Base-by-base conservation (phyloP, 2,329 filamentous ascomycete species). In the Fusarium haematococcum region DNA sequence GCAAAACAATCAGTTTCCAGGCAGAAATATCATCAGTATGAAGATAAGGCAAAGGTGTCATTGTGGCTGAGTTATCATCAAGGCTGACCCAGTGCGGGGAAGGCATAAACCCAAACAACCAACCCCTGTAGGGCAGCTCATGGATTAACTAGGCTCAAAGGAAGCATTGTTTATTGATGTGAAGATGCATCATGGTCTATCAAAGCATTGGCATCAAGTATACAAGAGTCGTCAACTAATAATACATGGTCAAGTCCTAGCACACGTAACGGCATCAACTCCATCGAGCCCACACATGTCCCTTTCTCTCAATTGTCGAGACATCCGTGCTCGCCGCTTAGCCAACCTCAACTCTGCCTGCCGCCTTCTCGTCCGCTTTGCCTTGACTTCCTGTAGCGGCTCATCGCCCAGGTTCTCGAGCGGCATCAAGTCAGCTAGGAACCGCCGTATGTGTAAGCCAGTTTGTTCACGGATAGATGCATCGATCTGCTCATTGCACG, bases 401-500 rank as follows among this genome's bases (percentile, higher is more conserved):
- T 80, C 76, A 16, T 82, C 80, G 2, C 82, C 81, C 45, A 90
- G 74, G 14, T 82, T 82, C 65, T 90, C 88, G 52, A 90, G 85
- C 1, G 83, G 84, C 75, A 85, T 87, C 41, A 91, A 76, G 74
- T 90, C 88, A 5, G 87, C 88, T 18, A 91, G 78, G 69, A 91
- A 89, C 8, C 85, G 85, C 37, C 89, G 85, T 54, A 91, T 85
- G 16, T 87, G 82, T 27, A 89, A 76, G 0, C 89, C 89, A 0
- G 88, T 90, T 69, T 85, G 84, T 25, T 85, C 81, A 32, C 84
- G 82, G 63, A 91, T 86, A 78, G 86, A 86, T 0, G 84, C 83
- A 76, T 91, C 88, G 3, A 90, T 84, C 39, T 85, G 81, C 65
- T 88, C 85, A 65, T 91, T 86, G 59, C 88, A 89, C 6, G 89